Percentiles rank a stretch among this genome's conserved stretches.
phyloP scores from a whole-genome alignment of 208 protist genomes.

The Jaenimonas drosophilae region DNA sequence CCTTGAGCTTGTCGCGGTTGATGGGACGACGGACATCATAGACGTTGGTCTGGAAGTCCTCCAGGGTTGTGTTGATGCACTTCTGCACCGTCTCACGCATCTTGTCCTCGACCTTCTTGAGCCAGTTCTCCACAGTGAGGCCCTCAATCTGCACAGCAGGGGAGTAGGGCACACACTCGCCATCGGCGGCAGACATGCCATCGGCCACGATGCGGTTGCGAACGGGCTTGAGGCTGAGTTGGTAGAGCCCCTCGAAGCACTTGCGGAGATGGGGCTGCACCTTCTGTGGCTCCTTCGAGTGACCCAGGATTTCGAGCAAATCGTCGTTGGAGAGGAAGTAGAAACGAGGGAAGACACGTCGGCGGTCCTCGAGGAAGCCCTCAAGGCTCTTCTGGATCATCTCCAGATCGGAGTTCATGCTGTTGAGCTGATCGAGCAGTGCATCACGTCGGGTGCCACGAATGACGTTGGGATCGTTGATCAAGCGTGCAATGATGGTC shows the following conservation, averaged over 20 bases:
- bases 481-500: conserved; percentile 75
- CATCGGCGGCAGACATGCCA: conserved; percentile 84
- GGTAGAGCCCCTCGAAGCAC: conserved; percentile 95
- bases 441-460: conserved; percentile 84
- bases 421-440: conserved; percentile 88
- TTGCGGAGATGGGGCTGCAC: conserved; percentile 97
- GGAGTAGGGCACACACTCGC: conserved; percentile 91
- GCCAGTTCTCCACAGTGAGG: conserved; percentile 91
- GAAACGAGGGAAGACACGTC: conserved; percentile 95
- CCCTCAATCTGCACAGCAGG: conserved; percentile 83
- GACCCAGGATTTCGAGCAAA: conserved; percentile 96
- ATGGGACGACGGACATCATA: conserved; percentile 63
- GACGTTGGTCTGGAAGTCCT: conserved; percentile 74
- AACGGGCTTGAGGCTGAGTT: conserved; percentile 73
- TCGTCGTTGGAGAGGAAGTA: conserved; percentile 98
- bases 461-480: conserved; percentile 85
- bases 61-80: conserved; percentile 70
- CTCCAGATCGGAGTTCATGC: conserved; percentile 93
- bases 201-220: conserved; percentile 67
- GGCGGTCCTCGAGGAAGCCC: conserved; percentile 95
- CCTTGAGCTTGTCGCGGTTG: conserved; percentile 69
- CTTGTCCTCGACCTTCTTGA: conserved; percentile 82
- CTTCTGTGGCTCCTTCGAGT: conserved; percentile 94
- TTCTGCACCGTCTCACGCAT: conserved; percentile 90
- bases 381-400: conserved; percentile 96